These are phyloP conservation scores for Ilyonectria robusta DNA, from an alignment of 2,329 filamentous ascomycete genomes.

Conservation along the genomic window DNA sequence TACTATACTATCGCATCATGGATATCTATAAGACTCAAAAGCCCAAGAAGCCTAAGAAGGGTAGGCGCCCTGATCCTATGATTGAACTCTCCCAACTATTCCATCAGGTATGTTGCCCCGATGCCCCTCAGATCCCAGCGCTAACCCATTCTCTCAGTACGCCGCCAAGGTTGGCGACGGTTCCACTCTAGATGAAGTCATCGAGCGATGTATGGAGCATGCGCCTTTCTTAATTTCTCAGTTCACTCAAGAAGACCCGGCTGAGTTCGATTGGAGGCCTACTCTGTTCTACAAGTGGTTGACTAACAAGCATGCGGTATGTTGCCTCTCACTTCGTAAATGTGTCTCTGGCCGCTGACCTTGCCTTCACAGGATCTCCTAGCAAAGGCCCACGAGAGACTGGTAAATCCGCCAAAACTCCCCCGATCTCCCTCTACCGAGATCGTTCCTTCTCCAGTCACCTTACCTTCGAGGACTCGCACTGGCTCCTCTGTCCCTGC, in stretches of 20 bases:
- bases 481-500: slow-evolving; percentile 36
- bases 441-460: neutral
- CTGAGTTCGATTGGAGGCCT: slow-evolving; percentile 57
- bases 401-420: slow-evolving; percentile 40
- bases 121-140: neutral
- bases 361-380: slow-evolving; percentile 44
- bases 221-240: slow-evolving; percentile 67
- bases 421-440: slow-evolving; percentile 38
- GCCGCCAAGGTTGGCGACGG: slow-evolving; percentile 68
- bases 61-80: slow-evolving; percentile 48
- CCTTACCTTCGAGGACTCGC: slow-evolving; percentile 42
- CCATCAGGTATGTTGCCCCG: slow-evolving; percentile 46
- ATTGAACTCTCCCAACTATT: slow-evolving; percentile 51
- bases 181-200: slow-evolving; percentile 64
- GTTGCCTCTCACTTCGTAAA: slow-evolving; percentile 26
- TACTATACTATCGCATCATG: slow-evolving; percentile 74
- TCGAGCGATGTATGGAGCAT: slow-evolving; percentile 62
- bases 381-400: slow-evolving; percentile 39
- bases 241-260: slow-evolving; percentile 57
- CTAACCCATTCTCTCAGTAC: slow-evolving; percentile 56
- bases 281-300: slow-evolving; percentile 68
- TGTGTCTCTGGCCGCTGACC: neutral
- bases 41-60: slow-evolving; percentile 49
- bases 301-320: slow-evolving; percentile 56
- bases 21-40: slow-evolving; percentile 65